Conservation (phyloP, 208 protist genomes). For the Crithidia sp. region DNA sequence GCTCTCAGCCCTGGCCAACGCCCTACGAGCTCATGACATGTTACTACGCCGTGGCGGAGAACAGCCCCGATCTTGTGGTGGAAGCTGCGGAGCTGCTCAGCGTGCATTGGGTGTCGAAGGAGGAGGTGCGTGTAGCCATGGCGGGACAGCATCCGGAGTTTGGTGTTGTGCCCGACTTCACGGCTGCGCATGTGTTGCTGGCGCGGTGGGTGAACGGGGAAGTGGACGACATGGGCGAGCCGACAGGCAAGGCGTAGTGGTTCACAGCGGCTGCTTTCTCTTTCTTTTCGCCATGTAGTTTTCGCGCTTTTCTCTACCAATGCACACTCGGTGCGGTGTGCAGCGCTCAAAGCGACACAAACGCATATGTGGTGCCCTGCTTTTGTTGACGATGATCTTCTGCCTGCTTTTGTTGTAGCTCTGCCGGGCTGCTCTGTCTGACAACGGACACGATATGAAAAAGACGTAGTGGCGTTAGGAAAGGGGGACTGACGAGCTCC, state of each 20-base stretch:
- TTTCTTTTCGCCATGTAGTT: not conserved
- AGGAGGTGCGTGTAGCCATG: slow-evolving; percentile 44
- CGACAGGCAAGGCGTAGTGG: not conserved
- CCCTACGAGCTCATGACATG: slow-evolving; percentile 54
- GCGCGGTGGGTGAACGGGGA: slow-evolving; percentile 36
- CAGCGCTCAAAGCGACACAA: too few relatives aligned
- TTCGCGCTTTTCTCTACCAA: too few relatives aligned
- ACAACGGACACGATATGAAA: too few relatives aligned
- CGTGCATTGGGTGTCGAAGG: slow-evolving; percentile 54
- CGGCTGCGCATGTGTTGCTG: slow-evolving; percentile 39
- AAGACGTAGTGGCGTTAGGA: too few relatives aligned
- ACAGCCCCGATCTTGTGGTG: slow-evolving; percentile 21
- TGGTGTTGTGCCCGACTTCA: slow-evolving; percentile 17
- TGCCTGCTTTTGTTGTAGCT: too few relatives aligned
- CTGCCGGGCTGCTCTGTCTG: too few relatives aligned
- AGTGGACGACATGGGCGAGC: slow-evolving; percentile 31
- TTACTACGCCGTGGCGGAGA: slow-evolving; percentile 61
- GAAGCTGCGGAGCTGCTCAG: slow-evolving; percentile 42
- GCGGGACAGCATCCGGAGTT: slow-evolving; percentile 40
- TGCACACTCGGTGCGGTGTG: not conserved
- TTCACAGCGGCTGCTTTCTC: not conserved
- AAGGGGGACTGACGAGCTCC: too few relatives aligned
- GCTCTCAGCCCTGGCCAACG: slow-evolving; percentile 61
- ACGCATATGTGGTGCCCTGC: too few relatives aligned
- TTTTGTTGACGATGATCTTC: too few relatives aligned